Evolutionary conservation across 768 basidiomycete genomes (phyloP).

Genomic region (Collybia nuda): DNA sequence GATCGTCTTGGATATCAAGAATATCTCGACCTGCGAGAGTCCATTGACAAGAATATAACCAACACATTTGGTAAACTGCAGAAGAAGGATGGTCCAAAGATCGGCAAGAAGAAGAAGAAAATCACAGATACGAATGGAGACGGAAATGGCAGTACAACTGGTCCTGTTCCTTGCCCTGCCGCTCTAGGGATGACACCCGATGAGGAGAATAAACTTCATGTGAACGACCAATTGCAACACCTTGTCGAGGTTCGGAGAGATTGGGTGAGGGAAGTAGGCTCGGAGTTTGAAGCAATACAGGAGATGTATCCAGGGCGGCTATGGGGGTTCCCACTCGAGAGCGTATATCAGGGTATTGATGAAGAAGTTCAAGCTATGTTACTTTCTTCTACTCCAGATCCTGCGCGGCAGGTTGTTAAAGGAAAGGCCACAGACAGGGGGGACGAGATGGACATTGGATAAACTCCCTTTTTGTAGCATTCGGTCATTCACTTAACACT

Average conservation of each 20-base stretch:
- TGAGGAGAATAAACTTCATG: slow-evolving; percentile 59
- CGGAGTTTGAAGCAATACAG: slow-evolving; percentile 76
- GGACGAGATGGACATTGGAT: slow-evolving; percentile 74
- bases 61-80: slow-evolving; percentile 75
- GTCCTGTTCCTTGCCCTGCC: slow-evolving; percentile 64
- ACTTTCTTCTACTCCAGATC: slow-evolving; percentile 19
- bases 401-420: slow-evolving; percentile 21
- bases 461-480: slow-evolving; percentile 18
- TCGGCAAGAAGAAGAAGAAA: slow-evolving; percentile 78
- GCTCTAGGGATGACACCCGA: slow-evolving; percentile 70
- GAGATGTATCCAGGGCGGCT: slow-evolving; percentile 62
- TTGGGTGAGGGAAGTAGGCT: slow-evolving; percentile 79
- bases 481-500: not conserved
- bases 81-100: slow-evolving; percentile 77
- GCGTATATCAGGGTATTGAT: slow-evolving; percentile 75
- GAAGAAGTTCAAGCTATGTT: slow-evolving; percentile 53
- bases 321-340: slow-evolving; percentile 75
- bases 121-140: slow-evolving; percentile 5
- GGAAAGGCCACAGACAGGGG: slow-evolving; percentile 50
- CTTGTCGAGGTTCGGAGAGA: slow-evolving; percentile 74
- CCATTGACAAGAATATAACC: slow-evolving; percentile 83
- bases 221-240: slow-evolving; percentile 67
- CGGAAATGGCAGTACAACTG: slow-evolving; percentile 27
- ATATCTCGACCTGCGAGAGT: slow-evolving; percentile 81
- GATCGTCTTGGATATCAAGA: slow-evolving; percentile 92